Evolutionary conservation across 129 eudicot species (phyloP).

Genomic region (Solidago caesia): DNA sequence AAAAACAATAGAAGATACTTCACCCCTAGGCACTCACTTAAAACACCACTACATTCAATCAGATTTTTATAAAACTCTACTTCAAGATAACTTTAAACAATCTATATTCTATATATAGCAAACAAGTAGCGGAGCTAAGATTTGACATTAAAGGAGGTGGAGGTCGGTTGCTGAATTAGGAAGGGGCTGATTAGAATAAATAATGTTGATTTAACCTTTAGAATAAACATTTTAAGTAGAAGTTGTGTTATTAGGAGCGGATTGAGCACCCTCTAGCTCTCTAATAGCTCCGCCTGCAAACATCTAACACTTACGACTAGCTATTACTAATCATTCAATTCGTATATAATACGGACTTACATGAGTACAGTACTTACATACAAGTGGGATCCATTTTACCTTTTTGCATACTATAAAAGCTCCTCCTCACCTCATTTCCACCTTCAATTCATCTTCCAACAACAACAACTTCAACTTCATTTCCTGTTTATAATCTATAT

Average conservation of each 20-base stretch:
- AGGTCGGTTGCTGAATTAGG: too few species aligned
- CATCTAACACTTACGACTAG: background rate
- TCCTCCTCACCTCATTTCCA: conserved; percentile 43
- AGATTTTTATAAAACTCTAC: background rate
- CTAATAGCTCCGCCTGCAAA: background rate
- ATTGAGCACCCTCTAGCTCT: too few species aligned
- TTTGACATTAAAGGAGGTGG: too few species aligned
- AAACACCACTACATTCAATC: background rate
- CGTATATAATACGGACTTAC: background rate
- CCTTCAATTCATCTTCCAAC: conserved; percentile 45
- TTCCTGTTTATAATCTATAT: conserved; percentile 12
- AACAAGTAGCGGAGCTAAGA: too few species aligned
- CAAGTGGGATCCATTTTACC: conserved; percentile 45
- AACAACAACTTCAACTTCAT: conserved; percentile 33
- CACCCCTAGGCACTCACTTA: conserved; percentile 4
- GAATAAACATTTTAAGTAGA: too few species aligned
- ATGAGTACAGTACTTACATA: conserved; percentile 26
- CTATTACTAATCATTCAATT: conserved; percentile 18
- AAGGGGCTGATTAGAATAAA: too few species aligned
- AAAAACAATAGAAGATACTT: background rate
- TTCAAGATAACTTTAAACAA: conserved; percentile 11
- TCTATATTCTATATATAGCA: background rate
- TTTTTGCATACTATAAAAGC: conserved; percentile 68
- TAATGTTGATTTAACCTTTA: too few species aligned
- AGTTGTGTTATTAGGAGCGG: too few species aligned